Conservation (phyloP, 2,329 filamentous ascomycete species). For the Ophiostoma triangulosporum region DNA sequence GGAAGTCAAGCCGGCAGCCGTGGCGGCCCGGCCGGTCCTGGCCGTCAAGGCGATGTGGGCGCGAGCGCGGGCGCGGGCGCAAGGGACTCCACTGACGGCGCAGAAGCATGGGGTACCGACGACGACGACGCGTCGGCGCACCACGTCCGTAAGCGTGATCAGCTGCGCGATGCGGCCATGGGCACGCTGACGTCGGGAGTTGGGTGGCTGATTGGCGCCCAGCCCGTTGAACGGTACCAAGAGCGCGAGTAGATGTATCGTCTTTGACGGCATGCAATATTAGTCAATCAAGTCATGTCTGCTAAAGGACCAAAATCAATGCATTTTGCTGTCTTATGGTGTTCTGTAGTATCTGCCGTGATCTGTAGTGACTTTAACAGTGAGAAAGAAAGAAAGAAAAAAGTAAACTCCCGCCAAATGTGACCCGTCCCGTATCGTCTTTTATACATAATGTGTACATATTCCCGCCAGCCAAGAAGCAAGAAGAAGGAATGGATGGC, state of each 20-base stretch:
- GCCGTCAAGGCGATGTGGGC: too few species aligned
- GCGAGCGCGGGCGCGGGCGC: slow-evolving; percentile 7
- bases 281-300: background rate
- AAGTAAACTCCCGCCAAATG: too few species aligned
- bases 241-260: background rate
- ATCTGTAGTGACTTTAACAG: too few species aligned
- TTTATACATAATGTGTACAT: too few species aligned
- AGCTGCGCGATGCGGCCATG: slow-evolving; percentile 51
- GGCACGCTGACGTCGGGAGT: slow-evolving; percentile 54
- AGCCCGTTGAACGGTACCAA: slow-evolving; percentile 21
- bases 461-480: too few species aligned
- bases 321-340: too few species aligned
- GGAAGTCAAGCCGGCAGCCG: slow-evolving; percentile 19
- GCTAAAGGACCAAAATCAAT: too few species aligned
- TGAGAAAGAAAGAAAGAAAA: too few species aligned
- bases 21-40: background rate
- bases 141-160: slow-evolving; percentile 55
- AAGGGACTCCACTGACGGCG: slow-evolving; percentile 2
- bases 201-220: slow-evolving; percentile 53
- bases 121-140: slow-evolving; percentile 8
- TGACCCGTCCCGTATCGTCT: too few species aligned
- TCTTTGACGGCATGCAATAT: background rate
- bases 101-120: slow-evolving; percentile 7
- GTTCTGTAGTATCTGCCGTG: too few species aligned
- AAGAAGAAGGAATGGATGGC: background rate